Base-by-base conservation (phyloP, 306 rosid genomes). In the Canavalia ensiformis region DNA sequence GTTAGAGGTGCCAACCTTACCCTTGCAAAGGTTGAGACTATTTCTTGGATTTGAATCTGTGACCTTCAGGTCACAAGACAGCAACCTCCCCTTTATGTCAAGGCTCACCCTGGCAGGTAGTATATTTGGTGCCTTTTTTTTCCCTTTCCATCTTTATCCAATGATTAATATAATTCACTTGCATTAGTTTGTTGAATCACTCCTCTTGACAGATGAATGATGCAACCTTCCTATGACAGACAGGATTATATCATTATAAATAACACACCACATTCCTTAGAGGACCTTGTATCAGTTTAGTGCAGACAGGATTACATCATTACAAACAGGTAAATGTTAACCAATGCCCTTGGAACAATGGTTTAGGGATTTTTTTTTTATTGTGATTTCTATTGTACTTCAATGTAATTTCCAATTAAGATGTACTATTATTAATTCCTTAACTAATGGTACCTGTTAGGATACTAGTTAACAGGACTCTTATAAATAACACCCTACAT, bases 151-250 rank as follows among this genome's bases (percentile, higher is more conserved):
- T 69, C 77, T 45, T 25, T 25, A 58, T 79, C 71, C 33, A 28
- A 46, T 69, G 50, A 55, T 57, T 68, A 42, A 44, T n/a, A 34
- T 50, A 4, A 0, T 49, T 59, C 30, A 47, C 30, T 7, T 37
- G 51, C 29, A 30, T 65, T 18, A 56, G n/a, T 42, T 41, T 63
- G 33, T 64, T 30, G 44, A 51, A 49, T 25, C 72, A 63, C 58
- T 39, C 11, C 25, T 72, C 30, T 62, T 50, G 52, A 66, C 54
- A 45, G 45, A 46, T 44, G 18, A 74, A 45, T 25, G 74, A 64
- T 66, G 65, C 75, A 44, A 54, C 68, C 28, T 46, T 60, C 58
- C 49, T 28, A 50, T 39, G 79, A 7, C 72, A 64, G 11, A 73
- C 13, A 44, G n/a, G 42, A 28, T 11, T 75, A 18, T 51, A 42